Conservation (phyloP, 371 early-diverging fungal species). For the Circinella minor region DNA sequence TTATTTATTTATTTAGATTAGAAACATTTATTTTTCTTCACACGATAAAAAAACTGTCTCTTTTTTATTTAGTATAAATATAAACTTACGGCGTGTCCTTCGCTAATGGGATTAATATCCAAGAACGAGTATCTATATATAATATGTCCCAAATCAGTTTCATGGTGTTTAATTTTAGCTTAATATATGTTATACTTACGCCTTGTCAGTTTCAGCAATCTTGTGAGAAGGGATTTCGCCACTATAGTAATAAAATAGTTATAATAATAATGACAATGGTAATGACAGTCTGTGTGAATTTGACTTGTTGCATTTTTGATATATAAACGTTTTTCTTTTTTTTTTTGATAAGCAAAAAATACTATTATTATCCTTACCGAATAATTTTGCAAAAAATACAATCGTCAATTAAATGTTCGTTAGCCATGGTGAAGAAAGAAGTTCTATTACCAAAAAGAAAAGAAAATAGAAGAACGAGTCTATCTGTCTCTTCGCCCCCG, state of each 20-base stretch:
- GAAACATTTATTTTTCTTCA: no score
- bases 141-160: not conserved
- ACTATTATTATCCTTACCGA: conserved; percentile 31
- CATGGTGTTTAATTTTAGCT: not conserved
- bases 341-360: not conserved
- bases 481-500: not conserved
- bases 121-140: conserved; percentile 67
- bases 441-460: not conserved
- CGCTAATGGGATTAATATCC: conserved; percentile 80
- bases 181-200: conserved; percentile 35
- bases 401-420: conserved; percentile 37
- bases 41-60: no score
- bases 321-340: not conserved
- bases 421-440: not conserved
- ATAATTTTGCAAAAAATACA: conserved; percentile 95
- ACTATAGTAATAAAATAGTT: conserved; percentile 23
- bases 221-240: conserved; percentile 86
- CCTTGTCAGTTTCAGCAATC: conserved; percentile 81
- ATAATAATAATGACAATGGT: no score
- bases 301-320: not conserved
- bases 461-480: not conserved
- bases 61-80: not conserved
- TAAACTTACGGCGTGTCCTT: conserved; percentile 77
- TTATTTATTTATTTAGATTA: no score
- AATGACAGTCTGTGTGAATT: not conserved